Base-by-base conservation (phyloP, 108 stramenopile genomes). In the Aurantiochytrium sp. region DNA sequence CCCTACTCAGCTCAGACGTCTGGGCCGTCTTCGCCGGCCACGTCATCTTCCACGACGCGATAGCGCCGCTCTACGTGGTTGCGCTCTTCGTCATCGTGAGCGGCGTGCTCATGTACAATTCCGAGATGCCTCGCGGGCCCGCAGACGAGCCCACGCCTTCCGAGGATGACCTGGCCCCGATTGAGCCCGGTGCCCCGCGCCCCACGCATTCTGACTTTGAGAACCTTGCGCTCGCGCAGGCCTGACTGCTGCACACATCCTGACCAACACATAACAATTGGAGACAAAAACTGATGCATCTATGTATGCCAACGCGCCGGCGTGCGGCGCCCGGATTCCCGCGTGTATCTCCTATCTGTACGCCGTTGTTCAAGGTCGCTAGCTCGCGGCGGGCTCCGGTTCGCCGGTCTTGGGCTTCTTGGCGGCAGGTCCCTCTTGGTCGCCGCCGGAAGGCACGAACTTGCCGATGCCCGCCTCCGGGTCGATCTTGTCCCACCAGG, bases 61-160 rank as follows among this genome's bases (percentile, higher is more conserved):
- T 97, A 3, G 39, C 88, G 55, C 90, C 90, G 39, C 91, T 95
- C 68, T 99, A 97, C 90, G 96, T 95, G 52, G 87, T 94, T 4
- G 96, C 97, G 0, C 89, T 99, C 50, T 50, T 85, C 2, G 86
- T 98, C 30, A 96, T 95, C 15, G 87, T 97, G 5, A 87, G 91
- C 42, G 98, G 98, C 55, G 94, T 97, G 8, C 53, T 95, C 41
- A 65, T 96, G 15, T 99, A 99, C 89, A 96, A 99, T 85, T 95
- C 94, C 87, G 95, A 94, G 68, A 93, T 95, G 36, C 92, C 94
- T 69, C 10, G 19, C 8, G 94, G 95, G 31, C n/a, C 86, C 34
- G 1, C 48, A 37, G 15, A 17, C 4, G 59, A 15, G 59, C 59
- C n/a, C n/a, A n/a, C n/a, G n/a, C n/a, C n/a, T n/a, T n/a, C n/a